Evolutionary conservation across 768 basidiomycete genomes (phyloP).

Genomic region (Strobilomyces confusus): DNA sequence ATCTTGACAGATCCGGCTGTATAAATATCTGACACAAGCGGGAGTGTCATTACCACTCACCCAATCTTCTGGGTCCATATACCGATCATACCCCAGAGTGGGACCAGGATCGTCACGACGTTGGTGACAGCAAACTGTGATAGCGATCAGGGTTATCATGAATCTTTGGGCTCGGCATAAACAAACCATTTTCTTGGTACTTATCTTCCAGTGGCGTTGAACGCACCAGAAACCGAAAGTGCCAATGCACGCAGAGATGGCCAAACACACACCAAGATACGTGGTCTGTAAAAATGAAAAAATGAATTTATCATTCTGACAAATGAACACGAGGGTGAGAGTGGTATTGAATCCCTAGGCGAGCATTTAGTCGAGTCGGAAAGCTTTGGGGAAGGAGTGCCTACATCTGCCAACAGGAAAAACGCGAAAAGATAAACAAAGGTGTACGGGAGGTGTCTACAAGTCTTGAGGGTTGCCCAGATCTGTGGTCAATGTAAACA

Average conservation of each 20-base stretch:
- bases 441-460: constrained; percentile 74
- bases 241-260: constrained; percentile 66
- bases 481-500: constrained; percentile 44
- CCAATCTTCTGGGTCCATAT: constrained; percentile 77
- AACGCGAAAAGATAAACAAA: constrained; percentile 75
- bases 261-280: constrained; percentile 72
- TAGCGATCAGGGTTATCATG: not conserved
- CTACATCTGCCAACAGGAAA: constrained; percentile 73
- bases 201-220: constrained; percentile 72
- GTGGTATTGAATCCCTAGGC: constrained; percentile 75
- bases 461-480: constrained; percentile 71
- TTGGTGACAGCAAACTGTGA: constrained; percentile 71
- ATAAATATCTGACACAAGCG: no score
- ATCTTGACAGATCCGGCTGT: constrained; percentile 32
- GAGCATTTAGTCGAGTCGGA: not conserved
- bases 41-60: constrained; percentile 32
- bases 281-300: constrained; percentile 83
- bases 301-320: constrained; percentile 75
- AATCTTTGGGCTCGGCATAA: no score
- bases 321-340: constrained; percentile 67
- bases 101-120: constrained; percentile 70
- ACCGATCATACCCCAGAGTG: constrained; percentile 84
- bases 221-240: constrained; percentile 83
- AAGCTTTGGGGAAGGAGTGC: constrained; percentile 16
- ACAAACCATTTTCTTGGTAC: constrained; percentile 75